These are phyloP conservation scores for Phaffia tasmanica DNA, from an alignment of 768 basidiomycete genomes.

Conservation along the genomic window DNA sequence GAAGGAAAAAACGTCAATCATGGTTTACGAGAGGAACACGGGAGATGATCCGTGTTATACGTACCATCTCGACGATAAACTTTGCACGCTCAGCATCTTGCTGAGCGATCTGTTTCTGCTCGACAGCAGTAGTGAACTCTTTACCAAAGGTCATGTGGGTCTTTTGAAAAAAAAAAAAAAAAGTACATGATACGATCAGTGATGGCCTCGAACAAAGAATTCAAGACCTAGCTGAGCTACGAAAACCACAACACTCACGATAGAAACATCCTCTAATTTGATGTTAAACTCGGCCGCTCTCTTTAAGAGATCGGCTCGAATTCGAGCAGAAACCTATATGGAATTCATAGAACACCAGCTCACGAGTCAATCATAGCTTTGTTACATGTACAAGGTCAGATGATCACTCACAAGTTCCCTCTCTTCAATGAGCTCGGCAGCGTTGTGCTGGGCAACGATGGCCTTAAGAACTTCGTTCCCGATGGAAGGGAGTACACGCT, in stretches of 20 bases:
- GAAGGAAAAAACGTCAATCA: too few relatives aligned
- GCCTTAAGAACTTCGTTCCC: constrained; percentile 97
- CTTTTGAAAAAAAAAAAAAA: constrained; percentile 26
- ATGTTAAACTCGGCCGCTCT: constrained; percentile 95
- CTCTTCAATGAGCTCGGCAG: constrained; percentile 60
- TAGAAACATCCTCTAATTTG: constrained; percentile 90
- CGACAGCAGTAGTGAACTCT: constrained; percentile 59
- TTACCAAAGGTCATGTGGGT: constrained; percentile 43
- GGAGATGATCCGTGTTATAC: constrained; percentile 25
- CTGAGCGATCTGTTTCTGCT: constrained; percentile 98
- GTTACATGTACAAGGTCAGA: neutral
- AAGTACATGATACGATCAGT: too few relatives aligned
- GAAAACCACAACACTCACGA: constrained; percentile 40
- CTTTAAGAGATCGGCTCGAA: constrained; percentile 80
- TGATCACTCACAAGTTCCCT: constrained; percentile 20
- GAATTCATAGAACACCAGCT: neutral
- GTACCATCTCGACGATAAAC: constrained; percentile 95
- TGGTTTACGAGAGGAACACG: too few relatives aligned
- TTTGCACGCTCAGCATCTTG: constrained; percentile 99
- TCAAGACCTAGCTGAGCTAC: too few relatives aligned
- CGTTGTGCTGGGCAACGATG: constrained; percentile 97
- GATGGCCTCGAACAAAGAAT: too few relatives aligned
- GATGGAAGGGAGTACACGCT: constrained; percentile 91
- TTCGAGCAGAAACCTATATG: constrained; percentile 70
- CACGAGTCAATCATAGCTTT: neutral